Base-by-base conservation (phyloP, 1,284 basidiomycete genomes). In the Filobasidium uniguttulatum region DNA sequence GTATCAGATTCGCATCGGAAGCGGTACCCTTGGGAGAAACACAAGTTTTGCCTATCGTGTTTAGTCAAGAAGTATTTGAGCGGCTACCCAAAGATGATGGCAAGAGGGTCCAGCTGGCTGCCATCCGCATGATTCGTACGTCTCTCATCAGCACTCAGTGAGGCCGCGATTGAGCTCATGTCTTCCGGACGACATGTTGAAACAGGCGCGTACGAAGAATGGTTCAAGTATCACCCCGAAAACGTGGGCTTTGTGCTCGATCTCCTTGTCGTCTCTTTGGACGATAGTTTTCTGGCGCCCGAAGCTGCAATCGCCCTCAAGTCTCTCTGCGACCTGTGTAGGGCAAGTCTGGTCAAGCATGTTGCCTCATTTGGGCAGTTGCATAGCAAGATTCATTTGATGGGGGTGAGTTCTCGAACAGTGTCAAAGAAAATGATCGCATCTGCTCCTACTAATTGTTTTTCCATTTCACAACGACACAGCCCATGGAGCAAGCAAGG, bases 401-500 rank as follows among this genome's bases (percentile, higher is more conserved):
- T 89, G 49, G 82, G 82, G 2, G 85, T 86, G 57, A 55, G 80
- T 71, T n/a, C n/a, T n/a, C n/a, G n/a, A n/a, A n/a, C n/a, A n/a
- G n/a, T n/a, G n/a, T n/a, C n/a, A n/a, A n/a, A n/a, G n/a, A n/a
- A n/a, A n/a, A 1, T 10, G 3, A 12, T 29, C 7, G 1, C 14
- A 34, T 44, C 28, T 44, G 53, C 4, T 48, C 26, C 44, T 5
- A 40, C 29, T 37, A 34, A 5, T 15, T n/a, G 19, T 36, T 40
- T 20, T 25, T n/a, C 20, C 28, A 17, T 25, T 30, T 35, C 22
- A 23, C 53, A 34, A 30, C 17, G 40, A 22, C 26, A 3, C 47
- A 86, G 81, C 83, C 87, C 55, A 81, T 82, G 22, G 87, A 91
- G 68, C 85, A 84, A 67, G 78, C 80, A 56, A 91, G 89, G 67